phyloP scores from a whole-genome alignment of 1,139 yeast species.

The Geotrichum carabidarum region DNA sequence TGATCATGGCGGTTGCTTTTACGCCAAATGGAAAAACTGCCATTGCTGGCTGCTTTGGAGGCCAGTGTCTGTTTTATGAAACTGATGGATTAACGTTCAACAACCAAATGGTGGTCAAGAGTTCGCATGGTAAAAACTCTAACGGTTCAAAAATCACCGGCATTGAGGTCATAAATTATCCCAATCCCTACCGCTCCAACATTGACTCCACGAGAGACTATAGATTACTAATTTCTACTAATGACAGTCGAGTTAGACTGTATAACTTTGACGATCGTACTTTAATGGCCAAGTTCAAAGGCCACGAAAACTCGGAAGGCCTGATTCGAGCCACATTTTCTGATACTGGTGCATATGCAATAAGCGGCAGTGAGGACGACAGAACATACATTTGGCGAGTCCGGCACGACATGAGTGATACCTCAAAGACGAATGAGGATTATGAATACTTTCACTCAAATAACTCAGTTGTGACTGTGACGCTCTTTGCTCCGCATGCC shows the following conservation, averaged over 20 bases:
- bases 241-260: slow-evolving; percentile 72
- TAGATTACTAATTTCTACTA: slow-evolving; percentile 48
- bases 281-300: slow-evolving; percentile 66
- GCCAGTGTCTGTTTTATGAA: slow-evolving; percentile 57
- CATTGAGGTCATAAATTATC: slow-evolving; percentile 28
- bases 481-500: slow-evolving; percentile 69
- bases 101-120: slow-evolving; percentile 52
- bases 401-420: slow-evolving; percentile 43
- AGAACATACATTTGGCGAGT: slow-evolving; percentile 58
- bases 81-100: slow-evolving; percentile 59
- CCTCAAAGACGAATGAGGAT: slow-evolving; percentile 41
- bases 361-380: slow-evolving; percentile 46
- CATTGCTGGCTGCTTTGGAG: slow-evolving; percentile 78
- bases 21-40: slow-evolving; percentile 65
- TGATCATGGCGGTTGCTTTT: slow-evolving; percentile 66
- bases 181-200: slow-evolving; percentile 12
- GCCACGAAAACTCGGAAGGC: slow-evolving; percentile 63
- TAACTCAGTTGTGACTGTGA: slow-evolving; percentile 65
- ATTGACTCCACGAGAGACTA: background rate
- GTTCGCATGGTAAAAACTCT: slow-evolving; percentile 37
- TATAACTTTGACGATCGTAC: slow-evolving; percentile 54
- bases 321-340: slow-evolving; percentile 65
- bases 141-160: slow-evolving; percentile 38
- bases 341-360: slow-evolving; percentile 47
- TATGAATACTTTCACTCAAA: slow-evolving; percentile 47